A percentile compares a stretch with the other conserved stretches of the same genome.
These are phyloP conservation scores for Trypanosoma platydactyli DNA, from an alignment of 208 protist genomes.

Conservation along the genomic window DNA sequence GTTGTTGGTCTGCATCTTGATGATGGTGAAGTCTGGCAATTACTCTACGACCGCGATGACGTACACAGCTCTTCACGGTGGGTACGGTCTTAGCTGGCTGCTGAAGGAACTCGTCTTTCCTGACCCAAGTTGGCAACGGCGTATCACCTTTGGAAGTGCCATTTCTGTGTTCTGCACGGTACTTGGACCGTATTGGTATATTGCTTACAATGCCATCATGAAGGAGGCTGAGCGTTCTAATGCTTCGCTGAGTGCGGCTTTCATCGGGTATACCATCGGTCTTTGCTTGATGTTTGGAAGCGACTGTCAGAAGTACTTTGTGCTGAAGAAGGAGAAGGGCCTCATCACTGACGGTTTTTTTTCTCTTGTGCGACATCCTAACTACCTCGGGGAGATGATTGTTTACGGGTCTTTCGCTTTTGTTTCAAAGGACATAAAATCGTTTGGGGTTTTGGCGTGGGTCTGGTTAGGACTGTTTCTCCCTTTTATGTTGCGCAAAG, in stretches of 20 bases:
- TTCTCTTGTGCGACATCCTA: constrained; percentile 73
- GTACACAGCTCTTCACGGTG: constrained; percentile 86
- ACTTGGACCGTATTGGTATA: constrained; percentile 82
- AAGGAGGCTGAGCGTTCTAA: constrained; percentile 42
- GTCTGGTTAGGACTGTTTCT: constrained; percentile 74
- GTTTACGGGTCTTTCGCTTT: constrained; percentile 86
- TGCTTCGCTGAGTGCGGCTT: constrained; percentile 43
- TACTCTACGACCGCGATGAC: constrained; percentile 73
- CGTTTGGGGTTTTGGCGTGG: constrained; percentile 57
- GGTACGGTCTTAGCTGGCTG: constrained; percentile 89
- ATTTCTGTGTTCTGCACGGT: constrained; percentile 40
- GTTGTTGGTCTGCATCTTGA: constrained; percentile 54
- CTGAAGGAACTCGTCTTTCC: constrained; percentile 84
- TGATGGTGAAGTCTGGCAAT: constrained; percentile 75
- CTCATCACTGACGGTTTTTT: constrained; percentile 89
- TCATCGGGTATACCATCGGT: constrained; percentile 62
- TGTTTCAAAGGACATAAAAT: constrained; percentile 48
- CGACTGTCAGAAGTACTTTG: constrained; percentile 87
- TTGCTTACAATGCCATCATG: constrained; percentile 80
- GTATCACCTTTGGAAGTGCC: constrained; percentile 64
- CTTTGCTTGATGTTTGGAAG: constrained; percentile 73
- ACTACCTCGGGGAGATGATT: constrained; percentile 89
- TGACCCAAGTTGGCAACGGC: constrained; percentile 75
- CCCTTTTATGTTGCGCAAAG: constrained; percentile 79
- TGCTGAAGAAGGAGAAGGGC: constrained; percentile 54